Conservation (phyloP, 805 yeast genomes). For the Candida ulmi region DNA sequence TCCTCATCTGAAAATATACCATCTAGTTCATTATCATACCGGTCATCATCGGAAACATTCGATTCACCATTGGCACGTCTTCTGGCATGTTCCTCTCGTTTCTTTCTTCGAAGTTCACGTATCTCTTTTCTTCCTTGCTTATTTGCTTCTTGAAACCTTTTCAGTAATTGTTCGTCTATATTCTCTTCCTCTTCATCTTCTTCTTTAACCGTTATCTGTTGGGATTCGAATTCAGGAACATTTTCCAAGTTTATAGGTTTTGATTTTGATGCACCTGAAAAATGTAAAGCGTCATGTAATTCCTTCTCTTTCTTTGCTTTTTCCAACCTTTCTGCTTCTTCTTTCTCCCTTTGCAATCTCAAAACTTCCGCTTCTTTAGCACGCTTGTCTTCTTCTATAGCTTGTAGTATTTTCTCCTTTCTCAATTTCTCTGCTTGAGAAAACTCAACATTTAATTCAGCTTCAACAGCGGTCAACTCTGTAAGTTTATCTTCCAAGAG, state of each 20-base stretch:
- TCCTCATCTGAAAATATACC: slow-evolving; percentile 2
- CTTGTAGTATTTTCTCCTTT: not conserved
- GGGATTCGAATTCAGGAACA: not conserved
- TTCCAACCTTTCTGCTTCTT: not conserved
- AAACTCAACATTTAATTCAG: not conserved
- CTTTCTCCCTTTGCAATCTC: not conserved
- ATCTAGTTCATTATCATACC: slow-evolving; percentile 1
- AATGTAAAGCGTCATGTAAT: not conserved
- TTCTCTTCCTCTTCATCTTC: not conserved
- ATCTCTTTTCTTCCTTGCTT: slow-evolving; percentile 1
- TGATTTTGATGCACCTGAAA: not conserved
- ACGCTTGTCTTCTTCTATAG: not conserved
- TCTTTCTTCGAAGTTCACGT: slow-evolving; percentile 1
- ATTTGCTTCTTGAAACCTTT: not conserved
- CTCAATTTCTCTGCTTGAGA: not conserved
- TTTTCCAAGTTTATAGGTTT: not conserved
- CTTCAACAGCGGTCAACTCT: too few species aligned
- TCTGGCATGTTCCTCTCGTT: not conserved
- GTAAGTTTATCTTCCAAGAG: too few species aligned
- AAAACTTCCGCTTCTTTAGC: not conserved
- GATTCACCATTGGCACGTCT: slow-evolving; percentile 2
- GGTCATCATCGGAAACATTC: slow-evolving; percentile 4
- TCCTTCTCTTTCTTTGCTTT: not conserved
- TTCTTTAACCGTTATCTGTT: not conserved
- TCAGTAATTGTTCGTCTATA: not conserved